phyloP scores from a whole-genome alignment of 129 eudicot species.

The Chrysanthemum lavandulifolium region DNA sequence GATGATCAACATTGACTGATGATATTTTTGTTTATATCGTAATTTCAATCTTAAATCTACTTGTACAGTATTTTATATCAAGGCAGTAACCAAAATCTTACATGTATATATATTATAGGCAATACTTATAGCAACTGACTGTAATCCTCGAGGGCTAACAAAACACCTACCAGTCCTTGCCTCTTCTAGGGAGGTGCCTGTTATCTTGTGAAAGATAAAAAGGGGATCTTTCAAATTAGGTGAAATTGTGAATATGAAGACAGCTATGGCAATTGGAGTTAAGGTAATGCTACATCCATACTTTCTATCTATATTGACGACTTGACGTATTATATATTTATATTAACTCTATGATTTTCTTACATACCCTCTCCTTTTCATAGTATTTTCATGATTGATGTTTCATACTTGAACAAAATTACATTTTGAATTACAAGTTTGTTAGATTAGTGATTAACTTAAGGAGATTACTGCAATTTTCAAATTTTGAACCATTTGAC shows the following conservation, averaged over 20 bases:
- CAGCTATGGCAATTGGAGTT: conserved; percentile 80
- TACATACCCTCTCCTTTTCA: background rate
- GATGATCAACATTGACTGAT: background rate
- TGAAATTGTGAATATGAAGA: conserved; percentile 65
- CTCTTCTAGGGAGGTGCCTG: conserved; percentile 69
- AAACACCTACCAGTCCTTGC: conserved; percentile 76
- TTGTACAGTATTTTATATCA: background rate
- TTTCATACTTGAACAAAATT: background rate
- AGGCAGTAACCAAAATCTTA: background rate
- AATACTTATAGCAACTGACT: conserved; percentile 74
- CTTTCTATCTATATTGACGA: background rate
- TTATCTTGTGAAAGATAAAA: conserved; percentile 63
- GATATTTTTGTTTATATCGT: background rate
- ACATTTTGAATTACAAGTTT: background rate
- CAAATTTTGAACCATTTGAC: background rate
- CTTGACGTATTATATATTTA: too few relatives aligned
- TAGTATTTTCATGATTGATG: background rate
- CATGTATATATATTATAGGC: conserved; percentile 39
- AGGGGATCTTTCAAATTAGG: conserved; percentile 77
- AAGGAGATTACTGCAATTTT: background rate
- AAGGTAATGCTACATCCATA: conserved; percentile 40
- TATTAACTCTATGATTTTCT: too few relatives aligned
- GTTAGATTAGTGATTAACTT: background rate
- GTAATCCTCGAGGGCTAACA: conserved; percentile 72
- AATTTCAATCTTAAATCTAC: background rate